These are phyloP conservation scores for Aureoboletus auriporus DNA, from an alignment of 768 basidiomycete genomes.

Conservation along the genomic window DNA sequence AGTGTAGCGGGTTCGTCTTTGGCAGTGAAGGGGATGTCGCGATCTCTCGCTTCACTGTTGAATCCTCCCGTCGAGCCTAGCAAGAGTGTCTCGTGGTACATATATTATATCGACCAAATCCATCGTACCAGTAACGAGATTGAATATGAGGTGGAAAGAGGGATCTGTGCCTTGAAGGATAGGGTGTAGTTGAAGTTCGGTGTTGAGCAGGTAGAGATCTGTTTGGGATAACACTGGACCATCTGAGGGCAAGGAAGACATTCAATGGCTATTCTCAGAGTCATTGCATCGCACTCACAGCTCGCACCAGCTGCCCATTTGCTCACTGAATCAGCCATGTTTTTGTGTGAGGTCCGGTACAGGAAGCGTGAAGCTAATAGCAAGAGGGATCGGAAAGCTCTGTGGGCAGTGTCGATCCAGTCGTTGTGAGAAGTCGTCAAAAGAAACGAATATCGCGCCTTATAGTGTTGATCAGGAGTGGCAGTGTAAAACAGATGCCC, in stretches of 20 bases:
- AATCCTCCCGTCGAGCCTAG: conserved; percentile 60
- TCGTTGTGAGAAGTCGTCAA: too few species aligned
- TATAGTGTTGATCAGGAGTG: conserved; percentile 13
- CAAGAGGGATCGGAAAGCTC: not conserved
- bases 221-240: conserved; percentile 78
- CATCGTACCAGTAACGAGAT: conserved; percentile 57
- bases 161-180: conserved; percentile 51
- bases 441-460: too few species aligned
- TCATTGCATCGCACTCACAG: conserved; percentile 24
- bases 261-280: not conserved
- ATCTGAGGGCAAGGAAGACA: conserved; percentile 38
- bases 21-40: conserved; percentile 48
- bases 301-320: conserved; percentile 36
- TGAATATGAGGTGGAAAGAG: conserved; percentile 66
- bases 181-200: conserved; percentile 69
- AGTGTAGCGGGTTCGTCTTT: conserved; percentile 67
- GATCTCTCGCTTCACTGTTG: conserved; percentile 54
- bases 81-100: not conserved
- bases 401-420: not conserved
- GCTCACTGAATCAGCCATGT: conserved; percentile 28
- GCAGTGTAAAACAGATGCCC: conserved; percentile 15
- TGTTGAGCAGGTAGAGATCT: conserved; percentile 73
- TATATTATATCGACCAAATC: not conserved
- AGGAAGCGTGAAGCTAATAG: not conserved
- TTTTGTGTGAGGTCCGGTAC: not conserved